These are phyloP conservation scores for Fusarium burgessii DNA, from an alignment of 2,329 filamentous ascomycete genomes.

Conservation along the genomic window DNA sequence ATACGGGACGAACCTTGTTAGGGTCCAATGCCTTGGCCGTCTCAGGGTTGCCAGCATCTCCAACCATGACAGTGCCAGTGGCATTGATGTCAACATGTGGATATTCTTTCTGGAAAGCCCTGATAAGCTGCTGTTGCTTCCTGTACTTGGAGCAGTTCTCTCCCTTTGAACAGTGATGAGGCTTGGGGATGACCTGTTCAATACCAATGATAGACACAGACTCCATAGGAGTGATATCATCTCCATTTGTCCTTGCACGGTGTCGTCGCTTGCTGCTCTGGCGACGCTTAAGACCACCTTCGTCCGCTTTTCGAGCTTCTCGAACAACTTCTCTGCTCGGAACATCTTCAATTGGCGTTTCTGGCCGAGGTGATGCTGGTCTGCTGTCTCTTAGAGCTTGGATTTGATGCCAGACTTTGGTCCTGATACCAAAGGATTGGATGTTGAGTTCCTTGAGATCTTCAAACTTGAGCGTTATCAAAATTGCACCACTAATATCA, in stretches of 20 bases:
- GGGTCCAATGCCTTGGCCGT: constrained; percentile 70
- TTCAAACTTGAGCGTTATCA: constrained; percentile 92
- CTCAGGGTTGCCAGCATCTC: constrained; percentile 81
- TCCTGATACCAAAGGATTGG: constrained; percentile 82
- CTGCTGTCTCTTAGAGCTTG: constrained; percentile 72
- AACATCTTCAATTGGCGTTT: constrained; percentile 72
- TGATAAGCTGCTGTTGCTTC: constrained; percentile 82
- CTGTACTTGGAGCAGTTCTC: constrained; percentile 86
- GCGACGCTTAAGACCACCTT: constrained; percentile 50
- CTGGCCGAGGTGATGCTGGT: constrained; percentile 63
- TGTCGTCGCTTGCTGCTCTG: constrained; percentile 57
- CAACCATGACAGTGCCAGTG: constrained; percentile 79
- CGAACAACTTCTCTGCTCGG: constrained; percentile 63
- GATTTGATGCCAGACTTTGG: constrained; percentile 84
- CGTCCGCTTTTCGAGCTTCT: constrained; percentile 58
- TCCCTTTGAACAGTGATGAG: constrained; percentile 86
- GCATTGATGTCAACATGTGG: constrained; percentile 68
- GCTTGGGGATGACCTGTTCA: constrained; percentile 87
- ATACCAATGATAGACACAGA: constrained; percentile 93
- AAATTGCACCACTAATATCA: constrained; percentile 88
- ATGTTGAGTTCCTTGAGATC: constrained; percentile 87
- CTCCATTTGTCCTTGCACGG: constrained; percentile 57
- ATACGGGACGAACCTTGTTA: constrained; percentile 73
- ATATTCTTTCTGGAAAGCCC: constrained; percentile 79
- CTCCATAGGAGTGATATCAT: constrained; percentile 82